Evolutionary conservation across 1,284 basidiomycete genomes (phyloP).

Genomic region (Melampsora occidentalis): DNA sequence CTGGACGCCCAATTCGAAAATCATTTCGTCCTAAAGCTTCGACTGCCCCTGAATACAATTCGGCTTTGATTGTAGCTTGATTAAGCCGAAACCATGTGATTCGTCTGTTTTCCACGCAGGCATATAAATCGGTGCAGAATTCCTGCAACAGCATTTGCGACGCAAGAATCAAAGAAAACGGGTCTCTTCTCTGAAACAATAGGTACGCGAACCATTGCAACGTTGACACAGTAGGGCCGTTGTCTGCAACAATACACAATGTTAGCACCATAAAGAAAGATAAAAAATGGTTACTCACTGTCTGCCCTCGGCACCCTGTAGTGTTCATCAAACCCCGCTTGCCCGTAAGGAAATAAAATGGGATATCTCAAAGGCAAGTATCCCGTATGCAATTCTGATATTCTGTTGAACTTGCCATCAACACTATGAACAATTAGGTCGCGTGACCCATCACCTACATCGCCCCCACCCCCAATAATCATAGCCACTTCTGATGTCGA

Average conservation of each 20-base stretch:
- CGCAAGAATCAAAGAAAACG: background rate
- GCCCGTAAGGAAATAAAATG: constrained; percentile 1
- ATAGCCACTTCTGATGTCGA: background rate
- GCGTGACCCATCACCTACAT: background rate
- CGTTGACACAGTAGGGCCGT: background rate
- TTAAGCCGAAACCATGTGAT: constrained; percentile 45
- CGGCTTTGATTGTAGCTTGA: background rate
- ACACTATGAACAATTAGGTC: background rate
- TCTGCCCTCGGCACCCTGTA: background rate
- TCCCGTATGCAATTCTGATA: background rate
- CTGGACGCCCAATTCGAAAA: background rate
- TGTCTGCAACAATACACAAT: too few relatives aligned
- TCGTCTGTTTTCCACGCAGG: constrained; percentile 45
- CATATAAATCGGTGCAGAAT: background rate
- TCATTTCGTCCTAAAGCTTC: background rate
- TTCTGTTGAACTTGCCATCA: background rate
- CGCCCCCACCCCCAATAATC: background rate
- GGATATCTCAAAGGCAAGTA: constrained; percentile 8
- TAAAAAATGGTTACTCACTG: too few relatives aligned
- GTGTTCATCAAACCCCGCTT: background rate
- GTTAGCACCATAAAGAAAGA: too few relatives aligned
- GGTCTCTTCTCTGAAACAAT: background rate
- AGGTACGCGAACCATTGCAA: background rate
- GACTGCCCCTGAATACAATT: constrained; percentile 11
- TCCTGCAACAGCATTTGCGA: constrained; percentile 3